phyloP scores from a whole-genome alignment of 1,139 yeast genomes.

The Candida pseudoviswanathii region DNA sequence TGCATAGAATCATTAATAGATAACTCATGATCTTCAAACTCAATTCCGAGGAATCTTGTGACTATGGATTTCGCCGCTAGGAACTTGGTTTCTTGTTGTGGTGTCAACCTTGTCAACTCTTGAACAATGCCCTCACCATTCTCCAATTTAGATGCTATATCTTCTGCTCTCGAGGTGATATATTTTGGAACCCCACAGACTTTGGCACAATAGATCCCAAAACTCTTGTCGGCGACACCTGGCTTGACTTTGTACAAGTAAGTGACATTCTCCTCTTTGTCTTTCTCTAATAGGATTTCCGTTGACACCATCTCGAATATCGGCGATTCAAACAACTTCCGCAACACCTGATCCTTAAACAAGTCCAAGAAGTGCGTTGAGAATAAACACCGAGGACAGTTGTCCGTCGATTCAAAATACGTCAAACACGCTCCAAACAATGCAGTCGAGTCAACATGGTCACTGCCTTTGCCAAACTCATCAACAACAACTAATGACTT shows the following conservation, averaged over 20 bases:
- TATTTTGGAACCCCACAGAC: slow-evolving; percentile 30
- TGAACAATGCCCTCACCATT: slow-evolving; percentile 20
- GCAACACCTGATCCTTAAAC: slow-evolving; percentile 19
- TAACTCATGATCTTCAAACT: slow-evolving; percentile 9
- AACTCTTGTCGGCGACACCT: slow-evolving; percentile 34
- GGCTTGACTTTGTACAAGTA: slow-evolving; percentile 30
- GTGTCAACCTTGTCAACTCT: slow-evolving; percentile 17
- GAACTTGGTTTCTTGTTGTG: slow-evolving; percentile 19
- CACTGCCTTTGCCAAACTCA: slow-evolving; percentile 57
- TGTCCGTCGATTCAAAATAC: slow-evolving; percentile 17
- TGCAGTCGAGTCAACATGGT: slow-evolving; percentile 46
- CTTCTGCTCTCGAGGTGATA: slow-evolving; percentile 30
- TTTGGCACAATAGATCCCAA: slow-evolving; percentile 42
- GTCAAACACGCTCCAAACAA: slow-evolving; percentile 40
- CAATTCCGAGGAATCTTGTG: slow-evolving; percentile 22
- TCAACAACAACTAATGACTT: slow-evolving; percentile 45
- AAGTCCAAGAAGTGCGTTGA: slow-evolving; percentile 50
- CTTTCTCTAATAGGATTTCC: slow-evolving; percentile 22
- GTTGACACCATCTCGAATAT: slow-evolving; percentile 17
- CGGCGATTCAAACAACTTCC: slow-evolving; percentile 8
- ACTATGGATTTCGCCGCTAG: slow-evolving; percentile 22
- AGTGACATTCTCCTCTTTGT: slow-evolving; percentile 20
- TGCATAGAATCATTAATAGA: slow-evolving; percentile 5
- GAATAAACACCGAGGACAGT: slow-evolving; percentile 33
- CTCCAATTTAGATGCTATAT: slow-evolving; percentile 17